Base-by-base conservation (phyloP, 257 asterid genomes). In the Solanum paucissectum region DNA sequence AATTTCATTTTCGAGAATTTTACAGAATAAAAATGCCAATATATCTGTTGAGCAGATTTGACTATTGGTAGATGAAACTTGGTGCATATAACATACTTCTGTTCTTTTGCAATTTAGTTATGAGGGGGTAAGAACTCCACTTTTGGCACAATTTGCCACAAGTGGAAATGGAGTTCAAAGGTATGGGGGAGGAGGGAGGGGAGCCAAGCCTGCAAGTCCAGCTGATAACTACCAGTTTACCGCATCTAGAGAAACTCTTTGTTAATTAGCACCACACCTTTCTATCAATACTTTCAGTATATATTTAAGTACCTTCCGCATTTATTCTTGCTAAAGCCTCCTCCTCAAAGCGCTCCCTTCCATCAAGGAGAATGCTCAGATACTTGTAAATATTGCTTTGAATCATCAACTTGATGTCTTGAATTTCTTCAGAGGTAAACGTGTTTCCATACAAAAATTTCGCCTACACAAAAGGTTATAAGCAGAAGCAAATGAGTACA, bases 311-410 rank as follows among this genome's bases (percentile, higher is more conserved):
- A 86, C 68, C 76, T 83, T 73, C 88, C 32, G 58, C 85, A 12
- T 79, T 89, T 69, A 87, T 87, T 34, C 87, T 91, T 84, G 91
- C 92, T 55, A 96, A 32, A 62, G 93, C 93, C 90, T 96, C 98
- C 91, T 95, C 98, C 90, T 96, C 98, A 86, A 96, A 96, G 74
- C 95, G 98, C 91, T 96, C 99, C 20, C 99, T 94, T n/a, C 97
- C 98, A 81, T 96, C 99, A 33, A 96, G 99, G 62, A 95, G 93
- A 92, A 96, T 92, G 89, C 99, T 96, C 86, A 96, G 95, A 87
- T 95, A 96, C 88, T 90, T 95, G 93, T 96, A 96, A 94, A 95
- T 88, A 91, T 94, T 96, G 93, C 99, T 95, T 90, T 96, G 99
- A 75, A 96, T 95, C 98, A 96, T 94, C 87, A 95, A 95, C 94